Conservation (phyloP, 257 asterid species). For the Plectranthus barbatus region DNA sequence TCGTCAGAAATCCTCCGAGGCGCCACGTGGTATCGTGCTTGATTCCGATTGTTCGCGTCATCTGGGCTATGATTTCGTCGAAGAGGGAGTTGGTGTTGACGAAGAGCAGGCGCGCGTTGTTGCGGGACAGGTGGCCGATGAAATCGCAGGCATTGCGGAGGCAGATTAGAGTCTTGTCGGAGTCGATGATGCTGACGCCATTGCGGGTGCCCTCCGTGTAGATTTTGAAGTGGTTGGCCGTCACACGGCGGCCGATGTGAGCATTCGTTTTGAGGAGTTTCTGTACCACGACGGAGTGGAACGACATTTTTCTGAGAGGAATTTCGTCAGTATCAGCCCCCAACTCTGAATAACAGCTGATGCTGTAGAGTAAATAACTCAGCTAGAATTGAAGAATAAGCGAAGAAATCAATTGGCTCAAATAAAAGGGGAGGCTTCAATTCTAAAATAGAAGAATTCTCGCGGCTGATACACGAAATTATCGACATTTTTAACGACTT, state of each 20-base stretch:
- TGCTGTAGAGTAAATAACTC: no score
- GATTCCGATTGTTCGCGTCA: slow-evolving; percentile 51
- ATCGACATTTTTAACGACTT: no score
- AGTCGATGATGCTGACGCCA: slow-evolving; percentile 56
- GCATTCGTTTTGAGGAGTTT: slow-evolving; percentile 80
- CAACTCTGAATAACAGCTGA: no score
- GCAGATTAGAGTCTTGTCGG: slow-evolving; percentile 84
- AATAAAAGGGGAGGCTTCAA: no score
- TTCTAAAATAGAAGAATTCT: no score
- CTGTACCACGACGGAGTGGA: slow-evolving; percentile 75
- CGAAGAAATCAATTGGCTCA: no score
- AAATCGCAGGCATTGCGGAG: slow-evolving; percentile 84
- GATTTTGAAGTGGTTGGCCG: slow-evolving; percentile 83
- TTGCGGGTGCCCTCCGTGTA: slow-evolving; percentile 75
- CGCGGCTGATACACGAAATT: no score
- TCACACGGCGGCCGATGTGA: slow-evolving; percentile 82
- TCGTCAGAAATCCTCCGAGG: slow-evolving; percentile 87
- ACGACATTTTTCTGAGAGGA: slow-evolving; percentile 45
- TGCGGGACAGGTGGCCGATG: slow-evolving; percentile 67
- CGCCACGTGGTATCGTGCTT: slow-evolving; percentile 86
- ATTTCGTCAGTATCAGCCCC: no score
- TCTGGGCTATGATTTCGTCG: slow-evolving; percentile 73
- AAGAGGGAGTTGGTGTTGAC: slow-evolving; percentile 75
- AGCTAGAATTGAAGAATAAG: no score
- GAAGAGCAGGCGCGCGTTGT: slow-evolving; percentile 65